Evolutionary conservation across 306 rosid genomes (phyloP).

Genomic region (Erythrophleum fordii): DNA sequence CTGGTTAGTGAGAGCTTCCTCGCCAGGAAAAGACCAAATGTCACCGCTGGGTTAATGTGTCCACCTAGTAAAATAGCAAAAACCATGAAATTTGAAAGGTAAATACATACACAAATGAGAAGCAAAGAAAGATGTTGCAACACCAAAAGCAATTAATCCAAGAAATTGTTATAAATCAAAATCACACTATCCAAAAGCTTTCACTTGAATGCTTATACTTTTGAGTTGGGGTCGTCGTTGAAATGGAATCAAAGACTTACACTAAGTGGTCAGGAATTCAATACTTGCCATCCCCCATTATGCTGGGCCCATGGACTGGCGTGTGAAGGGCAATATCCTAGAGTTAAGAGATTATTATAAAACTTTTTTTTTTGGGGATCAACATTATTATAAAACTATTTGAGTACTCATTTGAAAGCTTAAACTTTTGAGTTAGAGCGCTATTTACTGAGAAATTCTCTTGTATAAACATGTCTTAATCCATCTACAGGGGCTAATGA

Average conservation of each 20-base stretch:
- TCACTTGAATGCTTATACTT: no score
- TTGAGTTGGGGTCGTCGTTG: no score
- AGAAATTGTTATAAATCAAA: no score
- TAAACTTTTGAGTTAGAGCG: neutral
- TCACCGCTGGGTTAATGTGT: constrained; percentile 93
- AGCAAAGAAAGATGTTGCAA: no score
- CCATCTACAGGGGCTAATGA: neutral
- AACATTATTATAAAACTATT: neutral
- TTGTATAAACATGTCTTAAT: neutral
- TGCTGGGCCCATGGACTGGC: no score
- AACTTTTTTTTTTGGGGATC: no score
- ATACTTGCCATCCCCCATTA: no score
- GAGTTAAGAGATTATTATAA: no score
- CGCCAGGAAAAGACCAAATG: constrained; percentile 83
- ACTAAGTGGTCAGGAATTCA: no score
- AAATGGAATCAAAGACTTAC: no score
- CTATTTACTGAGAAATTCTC: neutral
- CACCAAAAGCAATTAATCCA: no score
- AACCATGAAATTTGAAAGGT: neutral
- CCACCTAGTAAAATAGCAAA: constrained; percentile 56
- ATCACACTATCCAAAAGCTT: neutral
- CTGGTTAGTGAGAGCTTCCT: constrained; percentile 84
- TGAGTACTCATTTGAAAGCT: neutral
- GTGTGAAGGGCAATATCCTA: no score
- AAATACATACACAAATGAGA: neutral